Percentiles rank a stretch among this genome's conserved stretches.
phyloP scores from a whole-genome alignment of 2,329 filamentous ascomycete genomes.

The Diaporthe sp. region DNA sequence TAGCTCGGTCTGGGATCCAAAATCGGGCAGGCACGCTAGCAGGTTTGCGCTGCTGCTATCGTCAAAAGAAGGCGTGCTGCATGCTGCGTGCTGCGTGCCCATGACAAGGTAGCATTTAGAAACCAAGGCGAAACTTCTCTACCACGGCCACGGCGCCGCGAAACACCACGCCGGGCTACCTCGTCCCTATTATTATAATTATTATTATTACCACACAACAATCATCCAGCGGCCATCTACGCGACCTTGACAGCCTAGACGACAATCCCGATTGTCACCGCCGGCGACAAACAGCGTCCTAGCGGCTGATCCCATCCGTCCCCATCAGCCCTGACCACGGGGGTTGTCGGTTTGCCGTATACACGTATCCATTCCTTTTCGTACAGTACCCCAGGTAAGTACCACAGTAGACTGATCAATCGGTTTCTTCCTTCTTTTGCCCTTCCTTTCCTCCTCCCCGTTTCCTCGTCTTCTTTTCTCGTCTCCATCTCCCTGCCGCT shows the following conservation, averaged over 20 bases:
- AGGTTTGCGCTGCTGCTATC: background rate
- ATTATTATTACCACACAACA: background rate
- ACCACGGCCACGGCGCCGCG: background rate
- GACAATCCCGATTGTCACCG: background rate
- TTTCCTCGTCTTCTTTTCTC: background rate
- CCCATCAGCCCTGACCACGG: background rate
- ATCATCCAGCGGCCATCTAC: background rate
- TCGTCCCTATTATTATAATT: conserved; percentile 16
- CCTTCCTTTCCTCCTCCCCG: background rate
- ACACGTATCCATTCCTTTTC: background rate
- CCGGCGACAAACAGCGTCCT: background rate
- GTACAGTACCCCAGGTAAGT: conserved; percentile 11
- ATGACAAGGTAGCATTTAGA: conserved; percentile 16
- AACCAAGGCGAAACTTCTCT: conserved; percentile 12
- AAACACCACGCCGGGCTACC: conserved; percentile 13
- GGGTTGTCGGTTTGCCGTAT: background rate
- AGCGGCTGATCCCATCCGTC: background rate
- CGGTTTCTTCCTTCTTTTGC: background rate
- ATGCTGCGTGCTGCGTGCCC: background rate
- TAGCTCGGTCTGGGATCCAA: background rate
- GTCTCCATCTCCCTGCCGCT: background rate
- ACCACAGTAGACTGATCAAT: background rate
- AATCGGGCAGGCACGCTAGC: background rate
- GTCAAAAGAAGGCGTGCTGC: conserved; percentile 15
- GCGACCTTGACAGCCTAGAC: background rate